These are phyloP conservation scores for Camellia japonica DNA, from an alignment of 148 eudicot genomes.

Conservation along the genomic window DNA sequence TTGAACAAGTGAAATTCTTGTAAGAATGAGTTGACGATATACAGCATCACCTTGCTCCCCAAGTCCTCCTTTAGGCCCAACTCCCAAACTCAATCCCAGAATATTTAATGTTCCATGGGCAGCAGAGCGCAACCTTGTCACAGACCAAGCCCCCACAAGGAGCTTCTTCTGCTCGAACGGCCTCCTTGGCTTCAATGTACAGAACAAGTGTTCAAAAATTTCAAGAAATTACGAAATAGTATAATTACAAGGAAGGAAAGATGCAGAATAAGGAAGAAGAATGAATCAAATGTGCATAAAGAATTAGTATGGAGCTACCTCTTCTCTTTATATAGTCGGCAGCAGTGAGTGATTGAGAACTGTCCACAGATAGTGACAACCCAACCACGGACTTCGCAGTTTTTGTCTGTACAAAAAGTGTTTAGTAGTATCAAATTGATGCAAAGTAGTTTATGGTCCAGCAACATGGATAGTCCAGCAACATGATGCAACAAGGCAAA, in stretches of 20 bases:
- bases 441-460: too few species aligned
- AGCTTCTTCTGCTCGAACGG: conserved; percentile 96
- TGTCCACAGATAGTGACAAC: conserved; percentile 67
- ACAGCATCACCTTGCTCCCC: conserved; percentile 96
- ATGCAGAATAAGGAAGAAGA: conserved; percentile 15
- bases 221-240: conserved; percentile 1
- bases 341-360: conserved; percentile 63
- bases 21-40: conserved; percentile 87
- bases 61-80: conserved; percentile 96
- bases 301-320: conserved; percentile 39
- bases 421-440: too few species aligned
- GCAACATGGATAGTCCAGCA: background rate
- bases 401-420: conserved; percentile 22
- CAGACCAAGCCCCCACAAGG: conserved; percentile 91
- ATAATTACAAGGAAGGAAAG: conserved; percentile 6
- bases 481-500: too few species aligned
- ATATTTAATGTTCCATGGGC: conserved; percentile 80
- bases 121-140: conserved; percentile 87
- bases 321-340: conserved; percentile 72
- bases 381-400: conserved; percentile 90
- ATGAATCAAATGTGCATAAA: background rate
- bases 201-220: conserved; percentile 9
- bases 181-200: conserved; percentile 76
- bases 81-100: conserved; percentile 67
- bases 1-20: conserved; percentile 86